These are phyloP conservation scores for Nymphaea thermarum DNA, from an alignment of 164 flowering plant species.

Conservation along the genomic window DNA sequence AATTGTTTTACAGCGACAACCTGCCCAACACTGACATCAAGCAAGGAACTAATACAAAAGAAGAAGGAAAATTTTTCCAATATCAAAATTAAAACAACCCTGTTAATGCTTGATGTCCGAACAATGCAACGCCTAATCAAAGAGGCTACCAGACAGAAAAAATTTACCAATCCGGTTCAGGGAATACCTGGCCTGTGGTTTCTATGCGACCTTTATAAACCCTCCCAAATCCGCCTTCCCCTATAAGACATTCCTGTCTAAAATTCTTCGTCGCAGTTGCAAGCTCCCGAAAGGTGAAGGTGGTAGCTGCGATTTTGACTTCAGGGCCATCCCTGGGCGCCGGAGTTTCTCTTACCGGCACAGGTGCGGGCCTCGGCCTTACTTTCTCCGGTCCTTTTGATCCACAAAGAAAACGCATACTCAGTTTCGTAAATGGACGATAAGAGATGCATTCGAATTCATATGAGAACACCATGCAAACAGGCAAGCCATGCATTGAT, in stretches of 20 bases:
- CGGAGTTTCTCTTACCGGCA: conserved; percentile 13
- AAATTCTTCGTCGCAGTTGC: conserved; percentile 30
- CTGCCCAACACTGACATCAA: conserved; percentile 10
- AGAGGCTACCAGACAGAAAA: not conserved
- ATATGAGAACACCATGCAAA: not conserved
- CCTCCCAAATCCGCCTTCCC: conserved; percentile 36
- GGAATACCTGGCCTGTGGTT: conserved; percentile 25
- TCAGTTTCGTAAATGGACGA: not conserved
- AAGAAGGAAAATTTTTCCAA: not conserved
- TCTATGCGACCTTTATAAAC: conserved; percentile 28
- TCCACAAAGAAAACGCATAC: conserved; percentile 1
- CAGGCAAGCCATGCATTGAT: not conserved
- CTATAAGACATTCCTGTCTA: conserved; percentile 20
- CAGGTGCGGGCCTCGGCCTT: conserved; percentile 10
- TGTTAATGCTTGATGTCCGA: not conserved
- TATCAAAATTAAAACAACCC: not conserved
- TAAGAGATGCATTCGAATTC: not conserved
- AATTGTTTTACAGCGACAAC: conserved; percentile 31
- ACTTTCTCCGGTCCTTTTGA: conserved; percentile 23
- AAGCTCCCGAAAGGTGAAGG: conserved; percentile 28
- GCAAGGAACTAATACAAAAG: not conserved
- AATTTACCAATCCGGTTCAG: not conserved
- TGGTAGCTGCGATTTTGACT: conserved; percentile 20
- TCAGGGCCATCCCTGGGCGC: conserved; percentile 16
- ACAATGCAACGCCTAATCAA: not conserved